phyloP scores from a whole-genome alignment of 2,329 filamentous ascomycete genomes.

The Sarocladiaceae sp. region DNA sequence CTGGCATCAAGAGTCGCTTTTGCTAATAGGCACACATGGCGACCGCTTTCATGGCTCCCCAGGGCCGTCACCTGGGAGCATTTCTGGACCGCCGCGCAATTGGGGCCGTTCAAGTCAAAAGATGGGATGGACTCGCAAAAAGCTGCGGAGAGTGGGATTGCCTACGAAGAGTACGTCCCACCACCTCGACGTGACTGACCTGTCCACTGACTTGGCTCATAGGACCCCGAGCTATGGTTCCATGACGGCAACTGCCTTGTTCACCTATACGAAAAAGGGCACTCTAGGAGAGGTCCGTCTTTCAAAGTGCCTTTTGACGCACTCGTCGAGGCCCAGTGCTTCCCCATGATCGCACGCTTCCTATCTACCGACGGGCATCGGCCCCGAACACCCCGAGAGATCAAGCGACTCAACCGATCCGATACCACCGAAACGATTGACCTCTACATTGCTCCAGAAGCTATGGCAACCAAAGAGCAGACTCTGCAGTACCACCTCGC shows the following conservation, averaged over 20 bases:
- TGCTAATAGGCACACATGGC: slow-evolving; percentile 9
- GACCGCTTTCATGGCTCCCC: slow-evolving; percentile 14
- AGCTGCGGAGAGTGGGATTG: slow-evolving; percentile 39
- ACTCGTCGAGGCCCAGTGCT: slow-evolving; percentile 52
- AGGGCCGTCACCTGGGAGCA: slow-evolving; percentile 18
- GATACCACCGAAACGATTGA: slow-evolving; percentile 38
- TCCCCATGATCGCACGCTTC: slow-evolving; percentile 51
- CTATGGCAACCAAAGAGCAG: slow-evolving; percentile 43
- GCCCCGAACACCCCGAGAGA: slow-evolving; percentile 18
- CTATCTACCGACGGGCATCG: slow-evolving; percentile 25
- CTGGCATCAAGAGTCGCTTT: background rate
- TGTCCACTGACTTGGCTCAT: background rate
- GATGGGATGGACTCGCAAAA: slow-evolving; percentile 45
- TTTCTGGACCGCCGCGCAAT: slow-evolving; percentile 19
- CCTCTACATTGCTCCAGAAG: slow-evolving; percentile 64
- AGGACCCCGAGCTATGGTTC: slow-evolving; percentile 70
- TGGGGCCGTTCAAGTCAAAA: slow-evolving; percentile 26
- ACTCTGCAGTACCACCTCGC: slow-evolving; percentile 57
- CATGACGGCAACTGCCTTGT: slow-evolving; percentile 63
- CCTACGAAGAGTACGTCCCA: slow-evolving; percentile 39
- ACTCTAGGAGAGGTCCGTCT: slow-evolving; percentile 59
- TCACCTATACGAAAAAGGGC: slow-evolving; percentile 60
- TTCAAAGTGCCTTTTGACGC: slow-evolving; percentile 57
- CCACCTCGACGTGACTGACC: background rate
- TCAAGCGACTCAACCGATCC: slow-evolving; percentile 19